These are phyloP conservation scores for Trichoderma hamatum DNA, from an alignment of 2,329 filamentous ascomycete species.

Conservation along the genomic window DNA sequence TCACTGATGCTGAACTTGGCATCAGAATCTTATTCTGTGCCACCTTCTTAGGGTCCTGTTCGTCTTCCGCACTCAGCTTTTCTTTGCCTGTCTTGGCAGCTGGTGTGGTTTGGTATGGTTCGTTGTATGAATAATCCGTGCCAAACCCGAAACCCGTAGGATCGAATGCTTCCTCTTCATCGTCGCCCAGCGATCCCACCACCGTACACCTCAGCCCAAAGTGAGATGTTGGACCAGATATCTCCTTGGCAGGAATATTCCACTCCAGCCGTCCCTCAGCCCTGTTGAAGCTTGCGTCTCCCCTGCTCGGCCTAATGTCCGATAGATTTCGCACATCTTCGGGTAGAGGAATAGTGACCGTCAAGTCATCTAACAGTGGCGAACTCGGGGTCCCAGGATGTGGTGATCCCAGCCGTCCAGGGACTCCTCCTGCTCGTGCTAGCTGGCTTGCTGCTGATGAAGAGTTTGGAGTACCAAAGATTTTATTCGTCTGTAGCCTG, in stretches of 20 bases:
- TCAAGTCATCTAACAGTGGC: constrained; percentile 73
- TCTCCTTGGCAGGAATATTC: constrained; percentile 78
- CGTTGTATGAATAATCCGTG: constrained; percentile 57
- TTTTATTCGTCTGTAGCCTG: constrained; percentile 69
- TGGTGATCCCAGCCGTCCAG: constrained; percentile 45
- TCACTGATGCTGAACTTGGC: constrained; percentile 76
- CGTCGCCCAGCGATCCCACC: constrained; percentile 61
- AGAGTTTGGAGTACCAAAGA: constrained; percentile 53
- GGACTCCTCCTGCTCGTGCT: constrained; percentile 47
- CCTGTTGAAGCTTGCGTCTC: constrained; percentile 80
- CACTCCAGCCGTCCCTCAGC: constrained; percentile 77
- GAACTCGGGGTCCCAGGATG: constrained; percentile 59
- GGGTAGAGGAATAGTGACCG: constrained; percentile 78
- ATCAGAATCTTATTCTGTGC: constrained; percentile 76
- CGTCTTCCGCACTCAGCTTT: constrained; percentile 37
- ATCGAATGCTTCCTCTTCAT: constrained; percentile 53
- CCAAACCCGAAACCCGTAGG: constrained; percentile 56
- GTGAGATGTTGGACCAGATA: constrained; percentile 65
- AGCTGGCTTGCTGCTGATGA: constrained; percentile 42
- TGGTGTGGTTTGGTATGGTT: constrained; percentile 56
- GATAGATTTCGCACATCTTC: constrained; percentile 77
- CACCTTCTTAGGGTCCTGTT: constrained; percentile 58
- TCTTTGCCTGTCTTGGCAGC: constrained; percentile 42
- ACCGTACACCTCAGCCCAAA: constrained; percentile 81
- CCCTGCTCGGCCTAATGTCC: constrained; percentile 78